Conservation (phyloP, 2,329 filamentous ascomycete genomes). For the Furcasterigmium sp. region DNA sequence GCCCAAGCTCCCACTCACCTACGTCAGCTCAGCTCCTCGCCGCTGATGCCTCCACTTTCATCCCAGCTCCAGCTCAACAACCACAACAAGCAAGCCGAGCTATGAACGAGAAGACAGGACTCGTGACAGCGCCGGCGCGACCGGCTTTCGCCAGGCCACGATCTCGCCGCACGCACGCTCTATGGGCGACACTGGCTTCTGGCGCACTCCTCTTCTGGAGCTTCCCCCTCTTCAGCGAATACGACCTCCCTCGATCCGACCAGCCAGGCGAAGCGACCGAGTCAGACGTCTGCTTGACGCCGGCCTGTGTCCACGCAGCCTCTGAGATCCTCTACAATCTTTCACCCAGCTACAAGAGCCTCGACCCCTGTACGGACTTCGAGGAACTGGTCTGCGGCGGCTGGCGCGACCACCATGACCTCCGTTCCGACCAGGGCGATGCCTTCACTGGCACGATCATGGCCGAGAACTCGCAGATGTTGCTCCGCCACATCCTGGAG, state of each 20-base stretch:
- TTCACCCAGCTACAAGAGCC: constrained; percentile 43
- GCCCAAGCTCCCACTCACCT: no score
- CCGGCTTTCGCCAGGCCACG: no score
- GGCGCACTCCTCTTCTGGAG: background rate
- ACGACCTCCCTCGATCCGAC: background rate
- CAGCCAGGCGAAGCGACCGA: background rate
- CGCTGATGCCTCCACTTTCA: no score
- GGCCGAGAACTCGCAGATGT: constrained; percentile 52
- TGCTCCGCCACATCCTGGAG: constrained; percentile 59
- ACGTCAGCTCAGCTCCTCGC: no score
- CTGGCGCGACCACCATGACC: constrained; percentile 58
- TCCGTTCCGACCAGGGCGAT: constrained; percentile 57
- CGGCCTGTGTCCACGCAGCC: constrained; percentile 23
- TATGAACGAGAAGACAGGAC: no score
- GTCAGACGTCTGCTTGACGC: constrained; percentile 16
- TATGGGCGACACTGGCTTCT: no score
- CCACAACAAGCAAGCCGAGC: no score
- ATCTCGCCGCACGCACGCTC: no score
- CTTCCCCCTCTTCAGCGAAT: background rate
- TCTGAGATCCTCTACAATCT: constrained; percentile 22
- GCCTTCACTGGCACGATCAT: constrained; percentile 57
- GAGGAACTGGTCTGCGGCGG: constrained; percentile 64
- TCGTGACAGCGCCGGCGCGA: no score
- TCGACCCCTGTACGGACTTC: constrained; percentile 67
- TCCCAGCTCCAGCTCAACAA: no score